Percentiles rank a stretch among this genome's conserved stretches.
Evolutionary conservation across 2,329 filamentous ascomycete species (phyloP).

Genomic region (Trichoderma asperellum): DNA sequence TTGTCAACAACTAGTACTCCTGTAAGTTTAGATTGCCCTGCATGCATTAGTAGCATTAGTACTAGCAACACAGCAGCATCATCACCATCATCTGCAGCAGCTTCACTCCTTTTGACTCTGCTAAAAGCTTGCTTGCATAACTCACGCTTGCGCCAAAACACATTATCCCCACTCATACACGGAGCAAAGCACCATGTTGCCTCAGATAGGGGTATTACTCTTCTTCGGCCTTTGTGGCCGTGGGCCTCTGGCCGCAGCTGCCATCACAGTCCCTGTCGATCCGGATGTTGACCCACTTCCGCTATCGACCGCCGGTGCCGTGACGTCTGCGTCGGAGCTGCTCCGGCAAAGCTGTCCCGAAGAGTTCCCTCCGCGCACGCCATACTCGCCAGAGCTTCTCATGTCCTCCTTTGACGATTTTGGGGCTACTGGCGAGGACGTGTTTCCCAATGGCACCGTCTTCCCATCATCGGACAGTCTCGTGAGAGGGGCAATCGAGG

Average conservation of each 20-base stretch:
- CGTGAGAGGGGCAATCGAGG: conserved; percentile 50
- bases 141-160: neutral
- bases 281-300: conserved; percentile 37
- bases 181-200: conserved; percentile 6
- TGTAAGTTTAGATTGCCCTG: neutral
- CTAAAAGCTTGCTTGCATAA: neutral
- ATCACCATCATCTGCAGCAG: neutral
- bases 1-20: neutral
- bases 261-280: conserved; percentile 24
- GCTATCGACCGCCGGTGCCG: conserved; percentile 32
- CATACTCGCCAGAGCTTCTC: conserved; percentile 36
- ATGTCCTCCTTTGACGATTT: conserved; percentile 38
- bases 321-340: conserved; percentile 38
- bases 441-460: conserved; percentile 31
- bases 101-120: neutral
- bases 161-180: neutral
- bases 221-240: conserved; percentile 16
- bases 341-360: conserved; percentile 42
- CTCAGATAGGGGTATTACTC: neutral
- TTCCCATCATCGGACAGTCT: conserved; percentile 47
- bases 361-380: conserved; percentile 34
- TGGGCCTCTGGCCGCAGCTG: neutral
- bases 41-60: neutral
- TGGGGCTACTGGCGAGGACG: conserved; percentile 27
- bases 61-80: neutral